Evolutionary conservation across 139 green algal species (phyloP), one percentile per base, ranked within the genome.

Genomic region (Edaphochlamys debaryana): DNA sequence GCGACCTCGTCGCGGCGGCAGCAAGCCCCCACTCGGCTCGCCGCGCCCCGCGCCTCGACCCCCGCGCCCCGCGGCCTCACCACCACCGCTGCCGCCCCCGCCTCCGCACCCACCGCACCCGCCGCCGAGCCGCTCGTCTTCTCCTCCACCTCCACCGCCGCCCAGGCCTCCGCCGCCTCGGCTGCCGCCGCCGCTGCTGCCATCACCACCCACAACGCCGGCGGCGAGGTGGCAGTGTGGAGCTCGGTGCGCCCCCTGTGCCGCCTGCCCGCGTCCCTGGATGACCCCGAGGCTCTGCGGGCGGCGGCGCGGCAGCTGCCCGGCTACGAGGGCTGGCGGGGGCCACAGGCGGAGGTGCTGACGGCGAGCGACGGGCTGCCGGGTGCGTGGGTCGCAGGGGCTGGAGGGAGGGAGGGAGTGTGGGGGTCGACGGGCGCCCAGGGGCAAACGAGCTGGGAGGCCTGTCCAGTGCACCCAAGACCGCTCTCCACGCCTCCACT

Each of bases 261-360:
- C 37, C 73, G 73, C 32, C 56, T 80, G 73, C 73, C 73, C 9
- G 3, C 37, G 56, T 69, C 37, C 37, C 73, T 80, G 37, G 38
- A 56, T 22, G 73, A 54, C 36, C 11, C 9, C 13, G 9, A 42
- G 11, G 13, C 40, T 13, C 56, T 80, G 56, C 6, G 3, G 56
- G 37, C 37, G 29, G 73, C 73, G 22, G 73, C 54, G 27, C 54
- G 73, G 29, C 11, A 1, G 23, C 56, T 80, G 73, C 73, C 73
- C 56, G 73, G 73, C 13, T 80, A 80, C 54, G 27, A n/a, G 9
- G 7, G 29, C 69, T 2, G 30, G n/a, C 30, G 60, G 2, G 60
- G 30, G 60, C 60, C 29, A 6, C 19, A 22, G 60, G 60, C 8
- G 19, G 30, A 38, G 60, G 4, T 67, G 60, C 60, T 67, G 64